phyloP scores from a whole-genome alignment of 192 early-diverging fungal genomes.

The Geranomyces michiganensis region DNA sequence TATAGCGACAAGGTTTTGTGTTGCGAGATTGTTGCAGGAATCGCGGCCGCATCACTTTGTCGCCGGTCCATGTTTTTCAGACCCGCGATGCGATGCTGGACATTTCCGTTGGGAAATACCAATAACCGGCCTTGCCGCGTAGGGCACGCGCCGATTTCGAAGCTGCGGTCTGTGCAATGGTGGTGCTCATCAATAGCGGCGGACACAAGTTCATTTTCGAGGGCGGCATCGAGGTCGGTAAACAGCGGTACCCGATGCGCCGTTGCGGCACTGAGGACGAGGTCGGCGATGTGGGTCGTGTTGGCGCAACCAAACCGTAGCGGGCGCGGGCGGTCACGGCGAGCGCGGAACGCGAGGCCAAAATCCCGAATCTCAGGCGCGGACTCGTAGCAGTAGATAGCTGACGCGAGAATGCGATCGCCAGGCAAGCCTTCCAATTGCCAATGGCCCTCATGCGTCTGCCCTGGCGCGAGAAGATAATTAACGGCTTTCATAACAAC shows the following conservation, averaged over 20 bases:
- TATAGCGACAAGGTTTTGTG: background rate
- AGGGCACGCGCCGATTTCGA: conserved; percentile 3
- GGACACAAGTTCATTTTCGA: background rate
- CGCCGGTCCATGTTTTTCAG: conserved; percentile 9
- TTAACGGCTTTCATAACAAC: conserved; percentile 15
- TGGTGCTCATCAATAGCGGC: background rate
- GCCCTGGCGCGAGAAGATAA: conserved; percentile 1
- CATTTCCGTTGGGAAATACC: background rate
- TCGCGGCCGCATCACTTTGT: background rate
- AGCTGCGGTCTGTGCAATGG: conserved; percentile 1
- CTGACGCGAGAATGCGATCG: conserved; percentile 16
- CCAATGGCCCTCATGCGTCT: conserved; percentile 23
- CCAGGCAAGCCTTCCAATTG: conserved; percentile 12
- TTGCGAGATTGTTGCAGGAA: background rate
- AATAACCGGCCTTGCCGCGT: conserved; percentile 4
- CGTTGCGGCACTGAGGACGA: conserved; percentile 7
- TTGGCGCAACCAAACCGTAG: background rate
- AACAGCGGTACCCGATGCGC: background rate
- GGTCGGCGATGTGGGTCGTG: background rate
- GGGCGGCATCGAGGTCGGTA: conserved; percentile 6
- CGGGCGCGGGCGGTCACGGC: background rate
- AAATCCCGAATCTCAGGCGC: background rate
- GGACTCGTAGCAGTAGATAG: conserved; percentile 14
- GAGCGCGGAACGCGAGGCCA: conserved; percentile 10
- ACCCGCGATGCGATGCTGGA: conserved; percentile 16